These are phyloP conservation scores for Scenedesmus sp. DNA, from an alignment of 163 green algal species.

Conservation along the genomic window DNA sequence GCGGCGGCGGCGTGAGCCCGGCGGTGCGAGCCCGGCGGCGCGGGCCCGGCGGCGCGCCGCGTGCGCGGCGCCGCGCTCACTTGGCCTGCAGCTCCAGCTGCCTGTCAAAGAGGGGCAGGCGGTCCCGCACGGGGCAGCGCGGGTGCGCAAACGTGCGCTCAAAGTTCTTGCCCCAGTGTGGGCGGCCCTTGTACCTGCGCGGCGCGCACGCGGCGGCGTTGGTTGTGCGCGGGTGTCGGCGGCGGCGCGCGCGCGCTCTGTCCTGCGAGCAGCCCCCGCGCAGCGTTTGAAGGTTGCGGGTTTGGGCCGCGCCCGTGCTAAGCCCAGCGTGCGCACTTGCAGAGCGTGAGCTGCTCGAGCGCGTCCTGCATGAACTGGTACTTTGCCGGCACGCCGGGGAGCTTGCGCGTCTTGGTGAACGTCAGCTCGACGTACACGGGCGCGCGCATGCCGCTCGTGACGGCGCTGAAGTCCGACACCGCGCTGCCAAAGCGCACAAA, in stretches of 20 bases:
- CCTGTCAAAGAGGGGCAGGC: constrained; percentile 36
- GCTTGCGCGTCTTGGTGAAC: constrained; percentile 9
- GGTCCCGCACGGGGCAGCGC: constrained; percentile 27
- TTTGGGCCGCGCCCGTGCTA: too few relatives aligned
- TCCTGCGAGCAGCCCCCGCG: too few relatives aligned
- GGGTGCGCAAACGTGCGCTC: constrained; percentile 34
- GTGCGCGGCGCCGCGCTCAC: background rate
- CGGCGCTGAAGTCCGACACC: constrained; percentile 10
- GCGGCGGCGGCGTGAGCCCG: background rate
- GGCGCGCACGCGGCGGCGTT: background rate
- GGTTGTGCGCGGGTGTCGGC: too few relatives aligned
- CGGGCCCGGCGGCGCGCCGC: background rate
- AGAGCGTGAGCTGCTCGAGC: constrained; percentile 45
- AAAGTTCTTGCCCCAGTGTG: constrained; percentile 47
- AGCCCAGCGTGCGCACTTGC: constrained; percentile 27
- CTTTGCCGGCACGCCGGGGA: constrained; percentile 6
- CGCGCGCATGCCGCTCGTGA: constrained; percentile 26
- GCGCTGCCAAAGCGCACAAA: constrained; percentile 35
- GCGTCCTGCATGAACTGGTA: constrained; percentile 24
- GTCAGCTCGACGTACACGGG: constrained; percentile 41
- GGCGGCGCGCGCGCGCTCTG: too few relatives aligned
- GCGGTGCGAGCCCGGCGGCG: too few relatives aligned
- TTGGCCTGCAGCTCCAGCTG: constrained; percentile 29
- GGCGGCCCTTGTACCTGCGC: constrained; percentile 35
- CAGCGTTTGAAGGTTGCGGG: too few relatives aligned